Conservation (phyloP, 805 yeast species). For the Candida tammaniensis region DNA sequence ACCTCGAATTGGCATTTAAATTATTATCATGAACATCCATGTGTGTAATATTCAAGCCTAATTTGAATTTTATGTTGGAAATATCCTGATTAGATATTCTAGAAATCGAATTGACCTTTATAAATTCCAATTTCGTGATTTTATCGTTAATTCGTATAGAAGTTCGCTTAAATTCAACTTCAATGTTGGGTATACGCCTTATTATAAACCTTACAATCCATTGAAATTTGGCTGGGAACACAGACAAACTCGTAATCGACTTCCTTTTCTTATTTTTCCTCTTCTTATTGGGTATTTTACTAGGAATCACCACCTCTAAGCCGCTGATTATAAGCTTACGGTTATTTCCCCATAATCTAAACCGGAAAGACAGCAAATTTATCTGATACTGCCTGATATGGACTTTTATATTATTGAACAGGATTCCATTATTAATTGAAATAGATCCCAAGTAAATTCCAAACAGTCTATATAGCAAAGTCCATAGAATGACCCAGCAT, state of each 20-base stretch:
- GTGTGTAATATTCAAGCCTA: constrained; percentile 12
- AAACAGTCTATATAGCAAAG: constrained; percentile 22
- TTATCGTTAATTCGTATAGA: constrained; percentile 6
- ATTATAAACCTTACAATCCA: constrained; percentile 15
- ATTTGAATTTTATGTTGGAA: constrained; percentile 17
- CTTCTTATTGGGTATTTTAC: background rate
- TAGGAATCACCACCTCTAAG: constrained; percentile 6
- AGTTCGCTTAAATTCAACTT: constrained; percentile 21
- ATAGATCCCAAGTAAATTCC: constrained; percentile 34
- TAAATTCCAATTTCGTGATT: constrained; percentile 16
- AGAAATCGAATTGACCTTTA: constrained; percentile 19
- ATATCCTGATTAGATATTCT: constrained; percentile 15
- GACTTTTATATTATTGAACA: constrained; percentile 29
- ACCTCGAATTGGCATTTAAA: constrained; percentile 5
- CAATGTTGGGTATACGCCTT: constrained; percentile 19
- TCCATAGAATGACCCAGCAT: constrained; percentile 32
- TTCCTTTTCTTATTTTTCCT: background rate
- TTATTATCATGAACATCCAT: constrained; percentile 4
- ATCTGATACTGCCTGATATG: constrained; percentile 13
- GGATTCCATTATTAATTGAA: constrained; percentile 37
- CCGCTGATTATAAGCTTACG: constrained; percentile 27
- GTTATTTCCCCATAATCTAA: constrained; percentile 40
- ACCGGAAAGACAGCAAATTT: constrained; percentile 21
- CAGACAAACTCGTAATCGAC: constrained; percentile 3
- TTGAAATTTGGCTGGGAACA: constrained; percentile 15